Base-by-base conservation (phyloP, 768 basidiomycete genomes). In the Lentinula raphanica region DNA sequence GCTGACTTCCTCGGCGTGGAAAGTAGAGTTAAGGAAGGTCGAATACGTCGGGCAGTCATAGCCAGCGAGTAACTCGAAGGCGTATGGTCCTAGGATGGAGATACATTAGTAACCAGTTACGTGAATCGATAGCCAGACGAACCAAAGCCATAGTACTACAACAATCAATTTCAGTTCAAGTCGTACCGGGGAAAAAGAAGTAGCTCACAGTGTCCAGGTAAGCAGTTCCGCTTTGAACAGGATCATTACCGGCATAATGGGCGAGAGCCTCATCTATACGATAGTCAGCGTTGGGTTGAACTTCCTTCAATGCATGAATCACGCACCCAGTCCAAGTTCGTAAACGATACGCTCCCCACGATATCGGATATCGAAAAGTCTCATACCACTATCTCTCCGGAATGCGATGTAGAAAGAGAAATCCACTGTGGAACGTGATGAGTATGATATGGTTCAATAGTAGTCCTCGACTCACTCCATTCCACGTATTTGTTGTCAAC, bases 31-130 rank as follows among this genome's bases (percentile, higher is more conserved):
- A n/a, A 83, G 67, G 68, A 74, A 80, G 15, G 77, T 71, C 0
- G 82, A 76, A 39, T 82, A 78, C 39, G 76, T 66, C 5, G 82
- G 82, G 55, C 81, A 82, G 62, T 83, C 82, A 64, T 81, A 83
- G 44, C 80, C 79, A 1, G 77, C 74, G 19, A 82, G 73, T 66
- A 83, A 71, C 48, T 82, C 79, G 35, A 77, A 76, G 13, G 76
- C 73, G 13, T 71, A 59, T 7, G 71, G 67, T 44, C 42, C 42
- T 44, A 44, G 21, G 23, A 19, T 44, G 42, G 8, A 6, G 23
- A 44, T 17, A 9, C 7, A 3, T 44, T 12, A 44, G 42, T 19
- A 44, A 40, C 19, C 7, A 2, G 19, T 35, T 23, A 25, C 1
- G 3, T 19, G 42, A 7, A 8, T 25, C 13, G 6, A 7, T 19